Percentiles rank a stretch among this genome's conserved stretches.
Conservation (phyloP, 352 stramenopile genomes). For the Globisporangium abappressorium region DNA sequence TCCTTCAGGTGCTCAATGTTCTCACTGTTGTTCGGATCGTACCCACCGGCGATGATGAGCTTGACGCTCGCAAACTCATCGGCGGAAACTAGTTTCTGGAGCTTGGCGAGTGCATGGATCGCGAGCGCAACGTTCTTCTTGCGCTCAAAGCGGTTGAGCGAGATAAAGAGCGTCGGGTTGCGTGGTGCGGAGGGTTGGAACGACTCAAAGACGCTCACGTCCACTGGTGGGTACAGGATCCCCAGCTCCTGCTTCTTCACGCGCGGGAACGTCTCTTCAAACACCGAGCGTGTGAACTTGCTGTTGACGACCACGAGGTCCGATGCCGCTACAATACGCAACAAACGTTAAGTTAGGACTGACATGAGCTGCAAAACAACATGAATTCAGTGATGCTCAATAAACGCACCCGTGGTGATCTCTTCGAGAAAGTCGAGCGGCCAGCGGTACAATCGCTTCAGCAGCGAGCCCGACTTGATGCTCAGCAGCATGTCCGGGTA, state of each 20-base stretch:
- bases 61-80: conserved; percentile 53
- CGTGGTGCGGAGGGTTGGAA: conserved; percentile 32
- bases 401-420: conserved; percentile 79
- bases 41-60: conserved; percentile 94
- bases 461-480: conserved; percentile 42
- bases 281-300: conserved; percentile 92
- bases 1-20: conserved; percentile 95
- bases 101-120: conserved; percentile 72
- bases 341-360: neutral
- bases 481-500: conserved; percentile 98
- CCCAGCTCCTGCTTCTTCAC: conserved; percentile 54
- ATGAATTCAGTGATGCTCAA: conserved; percentile 13
- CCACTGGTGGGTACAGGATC: conserved; percentile 95
- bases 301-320: conserved; percentile 96
- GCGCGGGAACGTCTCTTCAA: conserved; percentile 85
- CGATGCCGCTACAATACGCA: conserved; percentile 43
- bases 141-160: conserved; percentile 97
- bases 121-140: conserved; percentile 97
- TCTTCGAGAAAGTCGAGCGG: conserved; percentile 94
- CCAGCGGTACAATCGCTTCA: conserved; percentile 88
- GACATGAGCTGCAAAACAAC: neutral
- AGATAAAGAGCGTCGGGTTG: conserved; percentile 85
- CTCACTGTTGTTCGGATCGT: conserved; percentile 94
- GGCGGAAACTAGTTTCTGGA: conserved; percentile 38
- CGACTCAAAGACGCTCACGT: conserved; percentile 68